Conservation (phyloP, 148 eudicot genomes). For the Bassia scoparia region DNA sequence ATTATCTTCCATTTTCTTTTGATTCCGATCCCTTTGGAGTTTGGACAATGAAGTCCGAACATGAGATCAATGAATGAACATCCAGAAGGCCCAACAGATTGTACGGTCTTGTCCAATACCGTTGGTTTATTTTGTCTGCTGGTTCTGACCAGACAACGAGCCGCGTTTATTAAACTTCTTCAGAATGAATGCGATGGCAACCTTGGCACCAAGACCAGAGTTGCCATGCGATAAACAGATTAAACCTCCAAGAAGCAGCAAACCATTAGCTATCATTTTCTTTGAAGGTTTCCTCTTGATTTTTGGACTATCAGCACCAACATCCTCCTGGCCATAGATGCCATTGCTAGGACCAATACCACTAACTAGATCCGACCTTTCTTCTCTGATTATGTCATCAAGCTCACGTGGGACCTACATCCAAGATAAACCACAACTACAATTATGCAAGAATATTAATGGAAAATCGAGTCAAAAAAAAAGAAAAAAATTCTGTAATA, state of each 20-base stretch:
- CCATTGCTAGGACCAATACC: conserved; percentile 20
- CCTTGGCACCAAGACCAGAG: conserved; percentile 63
- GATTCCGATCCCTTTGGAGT: too few species aligned
- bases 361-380: conserved; percentile 19
- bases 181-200: conserved; percentile 60
- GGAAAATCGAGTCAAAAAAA: not conserved
- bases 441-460: not conserved
- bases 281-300: conserved; percentile 44
- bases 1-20: not conserved
- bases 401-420: conserved; percentile 57
- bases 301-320: conserved; percentile 29
- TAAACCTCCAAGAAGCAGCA: conserved; percentile 69
- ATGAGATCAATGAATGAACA: not conserved
- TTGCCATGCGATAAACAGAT: conserved; percentile 68
- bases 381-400: conserved; percentile 29
- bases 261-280: conserved; percentile 62
- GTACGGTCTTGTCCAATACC: not conserved
- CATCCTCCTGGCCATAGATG: conserved; percentile 7
- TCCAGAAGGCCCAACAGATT: not conserved
- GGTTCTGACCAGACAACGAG: conserved; percentile 25
- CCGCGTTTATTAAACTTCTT: conserved; percentile 57
- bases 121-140: conserved; percentile 22
- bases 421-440: not conserved
- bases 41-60: not conserved
- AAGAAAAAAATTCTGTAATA: too few species aligned